Conservation (phyloP, 2,329 filamentous ascomycete genomes). For the Colletotrichum karsti region DNA sequence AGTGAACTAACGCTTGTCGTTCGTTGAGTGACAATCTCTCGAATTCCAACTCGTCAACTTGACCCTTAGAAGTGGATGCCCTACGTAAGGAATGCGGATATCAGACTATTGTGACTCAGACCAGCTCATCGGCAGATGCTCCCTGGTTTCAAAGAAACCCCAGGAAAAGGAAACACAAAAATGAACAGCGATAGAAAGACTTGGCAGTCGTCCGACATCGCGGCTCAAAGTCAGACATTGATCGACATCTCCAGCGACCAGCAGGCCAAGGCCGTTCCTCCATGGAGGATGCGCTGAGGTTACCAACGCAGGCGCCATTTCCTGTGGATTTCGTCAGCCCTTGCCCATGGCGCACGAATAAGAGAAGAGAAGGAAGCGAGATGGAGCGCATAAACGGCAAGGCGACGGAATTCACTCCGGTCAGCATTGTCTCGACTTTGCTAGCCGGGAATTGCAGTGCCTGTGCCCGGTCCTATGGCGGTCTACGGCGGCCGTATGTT, state of each 20-base stretch:
- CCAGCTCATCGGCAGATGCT: not conserved
- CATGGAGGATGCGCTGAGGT: not conserved
- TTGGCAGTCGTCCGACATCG: not conserved
- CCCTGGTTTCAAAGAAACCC: not conserved
- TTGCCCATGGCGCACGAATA: not conserved
- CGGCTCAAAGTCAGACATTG: not conserved
- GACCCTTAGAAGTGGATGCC: not conserved
- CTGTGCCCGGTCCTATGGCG: not conserved
- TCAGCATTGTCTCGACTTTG: not conserved
- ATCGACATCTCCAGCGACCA: not conserved
- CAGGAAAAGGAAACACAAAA: not conserved
- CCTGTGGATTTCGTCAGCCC: conserved; percentile 15
- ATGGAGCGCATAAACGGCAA: too few relatives aligned
- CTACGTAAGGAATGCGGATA: not conserved
- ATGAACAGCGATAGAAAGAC: not conserved
- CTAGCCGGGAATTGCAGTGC: not conserved
- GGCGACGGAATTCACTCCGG: not conserved
- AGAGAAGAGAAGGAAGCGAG: not conserved
- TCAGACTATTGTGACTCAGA: not conserved
- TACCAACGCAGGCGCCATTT: not conserved
- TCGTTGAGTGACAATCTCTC: not conserved
- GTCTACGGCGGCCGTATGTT: too few relatives aligned
- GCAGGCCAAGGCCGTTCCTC: not conserved
- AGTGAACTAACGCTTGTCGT: not conserved
- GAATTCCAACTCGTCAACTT: not conserved